Conservation (phyloP, 352 stramenopile genomes). For the Globisporangium irregulare region DNA sequence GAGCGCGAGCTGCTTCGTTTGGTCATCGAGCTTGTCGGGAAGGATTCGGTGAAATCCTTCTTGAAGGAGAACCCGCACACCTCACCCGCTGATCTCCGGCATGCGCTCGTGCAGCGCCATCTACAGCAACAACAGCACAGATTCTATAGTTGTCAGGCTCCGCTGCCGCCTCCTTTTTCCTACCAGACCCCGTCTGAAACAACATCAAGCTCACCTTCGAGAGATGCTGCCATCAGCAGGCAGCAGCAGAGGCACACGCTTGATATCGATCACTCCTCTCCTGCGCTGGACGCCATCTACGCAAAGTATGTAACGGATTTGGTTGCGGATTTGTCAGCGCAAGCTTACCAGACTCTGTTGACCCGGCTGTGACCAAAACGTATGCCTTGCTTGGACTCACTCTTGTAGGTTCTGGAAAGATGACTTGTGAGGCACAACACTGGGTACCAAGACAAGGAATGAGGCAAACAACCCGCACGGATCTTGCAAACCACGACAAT, state of each 20-base stretch:
- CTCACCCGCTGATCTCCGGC: slow-evolving; percentile 16
- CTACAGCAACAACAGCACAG: not conserved
- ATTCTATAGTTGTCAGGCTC: not conserved
- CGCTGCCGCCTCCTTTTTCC: not conserved
- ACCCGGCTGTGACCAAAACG: not conserved
- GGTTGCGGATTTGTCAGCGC: not conserved
- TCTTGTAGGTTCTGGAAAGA: slow-evolving; percentile 14
- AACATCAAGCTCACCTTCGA: slow-evolving; percentile 3
- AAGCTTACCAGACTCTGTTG: not conserved
- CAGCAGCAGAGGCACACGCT: not conserved
- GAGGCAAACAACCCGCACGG: too few relatives aligned
- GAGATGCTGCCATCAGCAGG: not conserved
- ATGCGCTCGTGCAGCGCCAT: not conserved
- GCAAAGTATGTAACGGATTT: slow-evolving; percentile 11
- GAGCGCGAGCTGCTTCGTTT: slow-evolving; percentile 27
- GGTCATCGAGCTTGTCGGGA: slow-evolving; percentile 25
- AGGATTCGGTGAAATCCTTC: slow-evolving; percentile 16
- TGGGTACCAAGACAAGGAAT: too few relatives aligned
- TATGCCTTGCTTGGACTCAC: not conserved
- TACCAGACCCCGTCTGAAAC: not conserved
- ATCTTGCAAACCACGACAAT: too few relatives aligned
- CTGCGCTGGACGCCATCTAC: slow-evolving; percentile 18
- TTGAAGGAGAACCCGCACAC: slow-evolving; percentile 5
- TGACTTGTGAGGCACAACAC: not conserved
- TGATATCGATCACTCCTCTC: slow-evolving; percentile 4